A percentile compares a stretch with the other conserved stretches of the same genome.
phyloP scores from a whole-genome alignment of 2,329 filamentous ascomycete genomes.

The Sporothrix phasma region DNA sequence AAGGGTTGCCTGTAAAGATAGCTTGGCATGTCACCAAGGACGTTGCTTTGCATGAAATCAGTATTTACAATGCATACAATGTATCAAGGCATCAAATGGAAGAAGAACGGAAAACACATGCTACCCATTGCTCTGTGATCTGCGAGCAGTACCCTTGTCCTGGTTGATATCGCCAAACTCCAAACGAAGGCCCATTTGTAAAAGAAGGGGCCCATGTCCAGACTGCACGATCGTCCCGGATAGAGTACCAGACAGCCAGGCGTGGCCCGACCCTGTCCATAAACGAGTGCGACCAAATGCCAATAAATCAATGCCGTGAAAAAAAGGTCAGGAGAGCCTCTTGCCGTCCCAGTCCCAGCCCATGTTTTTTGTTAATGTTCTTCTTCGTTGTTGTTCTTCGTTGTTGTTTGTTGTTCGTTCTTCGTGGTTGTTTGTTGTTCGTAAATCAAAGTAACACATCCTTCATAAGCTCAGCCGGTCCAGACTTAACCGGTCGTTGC shows the following conservation, averaged over 20 bases:
- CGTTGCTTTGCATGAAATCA: too few relatives aligned
- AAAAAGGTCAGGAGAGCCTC: too few relatives aligned
- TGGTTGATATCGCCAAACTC: background rate
- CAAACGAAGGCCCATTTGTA: background rate
- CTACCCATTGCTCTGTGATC: constrained; percentile 2
- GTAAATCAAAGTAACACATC: too few relatives aligned
- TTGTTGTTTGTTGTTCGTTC: constrained; percentile 31
- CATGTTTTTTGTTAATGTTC: background rate
- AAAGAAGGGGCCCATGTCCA: background rate
- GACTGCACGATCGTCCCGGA: background rate
- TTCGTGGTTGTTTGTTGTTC: too few relatives aligned
- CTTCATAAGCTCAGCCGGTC: constrained; percentile 51
- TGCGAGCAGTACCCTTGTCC: background rate
- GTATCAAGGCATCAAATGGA: background rate
- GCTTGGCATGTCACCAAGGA: too few relatives aligned
- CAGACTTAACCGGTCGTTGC: constrained; percentile 64
- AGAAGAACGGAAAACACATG: background rate
- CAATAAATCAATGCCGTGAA: background rate
- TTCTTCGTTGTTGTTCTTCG: background rate
- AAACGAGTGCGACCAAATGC: background rate
- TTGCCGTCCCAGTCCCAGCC: too few relatives aligned
- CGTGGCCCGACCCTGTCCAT: too few relatives aligned
- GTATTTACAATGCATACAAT: background rate
- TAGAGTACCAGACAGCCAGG: background rate
- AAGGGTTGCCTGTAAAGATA: background rate